Conservation (phyloP, 768 basidiomycete species). For the Amanita rubescens region DNA sequence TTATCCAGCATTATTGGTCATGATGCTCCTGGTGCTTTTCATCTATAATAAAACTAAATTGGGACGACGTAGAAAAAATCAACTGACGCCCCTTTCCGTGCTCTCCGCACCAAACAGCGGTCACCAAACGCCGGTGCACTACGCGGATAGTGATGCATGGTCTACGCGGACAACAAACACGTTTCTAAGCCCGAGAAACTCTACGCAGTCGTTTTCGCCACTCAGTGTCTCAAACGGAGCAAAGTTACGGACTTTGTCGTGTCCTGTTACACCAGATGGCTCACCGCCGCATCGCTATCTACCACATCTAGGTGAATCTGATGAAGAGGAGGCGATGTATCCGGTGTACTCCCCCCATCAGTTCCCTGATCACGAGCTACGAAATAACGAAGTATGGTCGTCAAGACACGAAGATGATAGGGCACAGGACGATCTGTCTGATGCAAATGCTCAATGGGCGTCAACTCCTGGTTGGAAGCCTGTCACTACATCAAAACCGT, state of each 20-base stretch:
- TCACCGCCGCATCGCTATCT: slow-evolving; percentile 1
- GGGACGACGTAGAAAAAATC: slow-evolving; percentile 21
- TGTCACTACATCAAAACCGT: slow-evolving; percentile 8
- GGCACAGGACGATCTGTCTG: slow-evolving; percentile 13
- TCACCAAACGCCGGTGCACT: neutral
- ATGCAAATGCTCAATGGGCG: neutral
- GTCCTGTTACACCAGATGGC: slow-evolving; percentile 30
- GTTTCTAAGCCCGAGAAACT: neutral
- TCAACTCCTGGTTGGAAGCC: slow-evolving; percentile 21
- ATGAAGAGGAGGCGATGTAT: slow-evolving; percentile 45
- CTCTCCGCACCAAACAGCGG: slow-evolving; percentile 8
- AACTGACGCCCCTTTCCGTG: slow-evolving; percentile 4
- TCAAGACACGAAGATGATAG: slow-evolving; percentile 17
- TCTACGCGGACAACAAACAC: neutral
- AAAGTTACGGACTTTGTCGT: slow-evolving; percentile 11
- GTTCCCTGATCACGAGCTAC: slow-evolving; percentile 15
- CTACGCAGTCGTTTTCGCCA: slow-evolving; percentile 6
- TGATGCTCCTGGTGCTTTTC: slow-evolving; percentile 44
- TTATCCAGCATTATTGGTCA: slow-evolving; percentile 56
- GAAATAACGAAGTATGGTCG: slow-evolving; percentile 31
- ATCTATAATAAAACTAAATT: slow-evolving; percentile 31
- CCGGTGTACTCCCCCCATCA: slow-evolving; percentile 36
- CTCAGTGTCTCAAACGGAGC: slow-evolving; percentile 8
- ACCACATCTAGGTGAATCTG: slow-evolving; percentile 20
- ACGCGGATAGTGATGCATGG: slow-evolving; percentile 1